Percentiles rank a stretch among this genome's conserved stretches.
Evolutionary conservation across 345 rosid species (phyloP).

Genomic region (Populus euphratica): DNA sequence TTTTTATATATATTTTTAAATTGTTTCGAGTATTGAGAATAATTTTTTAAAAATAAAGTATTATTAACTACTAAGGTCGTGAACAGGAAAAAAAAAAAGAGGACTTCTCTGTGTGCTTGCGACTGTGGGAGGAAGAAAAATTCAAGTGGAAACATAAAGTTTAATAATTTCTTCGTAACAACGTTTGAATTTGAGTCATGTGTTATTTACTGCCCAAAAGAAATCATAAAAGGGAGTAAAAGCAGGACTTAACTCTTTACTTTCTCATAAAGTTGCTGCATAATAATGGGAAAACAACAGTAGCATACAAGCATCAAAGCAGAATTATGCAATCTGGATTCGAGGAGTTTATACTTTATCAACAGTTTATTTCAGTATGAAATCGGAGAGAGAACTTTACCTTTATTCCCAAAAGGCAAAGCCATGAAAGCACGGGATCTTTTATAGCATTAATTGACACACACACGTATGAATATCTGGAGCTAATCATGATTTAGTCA

Average conservation of each 20-base stretch:
- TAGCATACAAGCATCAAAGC: neutral
- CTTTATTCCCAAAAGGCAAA: neutral
- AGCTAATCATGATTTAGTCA: neutral
- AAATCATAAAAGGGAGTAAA: slow-evolving; percentile 8
- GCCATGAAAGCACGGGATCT: slow-evolving; percentile 15
- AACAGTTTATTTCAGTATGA: neutral
- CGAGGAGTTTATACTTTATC: slow-evolving; percentile 1
- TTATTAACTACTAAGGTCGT: too few species aligned
- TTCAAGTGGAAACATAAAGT: too few species aligned
- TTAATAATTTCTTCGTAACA: too few species aligned
- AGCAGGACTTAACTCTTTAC: neutral
- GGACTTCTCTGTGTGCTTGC: neutral
- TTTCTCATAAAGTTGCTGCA: neutral
- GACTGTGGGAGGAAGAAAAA: neutral
- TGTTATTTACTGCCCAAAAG: neutral
- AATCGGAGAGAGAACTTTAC: neutral
- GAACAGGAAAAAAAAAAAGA: too few species aligned
- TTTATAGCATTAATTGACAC: neutral
- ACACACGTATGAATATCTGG: neutral
- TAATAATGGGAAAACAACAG: slow-evolving; percentile 13
- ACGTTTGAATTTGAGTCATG: neutral
- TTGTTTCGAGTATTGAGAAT: too few species aligned
- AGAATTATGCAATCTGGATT: neutral
- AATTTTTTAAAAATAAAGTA: too few species aligned
- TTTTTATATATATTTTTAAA: too few species aligned